These are phyloP conservation scores for Logfia minima DNA, from an alignment of 129 eudicot genomes.

Conservation along the genomic window DNA sequence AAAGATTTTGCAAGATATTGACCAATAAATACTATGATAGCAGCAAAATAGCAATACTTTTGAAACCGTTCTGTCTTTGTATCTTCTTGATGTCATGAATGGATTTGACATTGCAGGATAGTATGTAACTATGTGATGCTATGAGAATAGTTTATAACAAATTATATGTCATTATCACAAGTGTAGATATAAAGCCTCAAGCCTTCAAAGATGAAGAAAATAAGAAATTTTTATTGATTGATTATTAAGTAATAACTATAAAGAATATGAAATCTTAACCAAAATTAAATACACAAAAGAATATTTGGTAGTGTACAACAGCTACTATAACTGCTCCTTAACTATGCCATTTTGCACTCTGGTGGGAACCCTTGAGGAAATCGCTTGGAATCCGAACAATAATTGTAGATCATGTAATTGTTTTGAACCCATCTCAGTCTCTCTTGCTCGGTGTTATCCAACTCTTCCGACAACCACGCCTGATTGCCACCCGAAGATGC, in stretches of 20 bases:
- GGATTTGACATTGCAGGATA: no score
- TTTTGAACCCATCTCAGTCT: conserved; percentile 58
- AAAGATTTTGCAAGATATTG: no score
- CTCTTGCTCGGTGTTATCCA: conserved; percentile 43
- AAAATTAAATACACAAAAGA: conserved; percentile 20
- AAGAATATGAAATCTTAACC: conserved; percentile 15
- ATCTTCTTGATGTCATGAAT: no score
- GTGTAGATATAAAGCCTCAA: not conserved
- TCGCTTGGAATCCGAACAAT: conserved; percentile 51
- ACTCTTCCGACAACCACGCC: conserved; percentile 47
- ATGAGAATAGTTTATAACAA: not conserved
- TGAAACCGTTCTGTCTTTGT: no score
- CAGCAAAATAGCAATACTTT: no score
- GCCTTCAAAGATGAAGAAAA: not conserved
- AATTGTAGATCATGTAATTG: conserved; percentile 63
- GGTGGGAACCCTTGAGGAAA: conserved; percentile 56
- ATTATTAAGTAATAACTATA: conserved; percentile 15
- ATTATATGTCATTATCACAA: no score
- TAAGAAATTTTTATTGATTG: not conserved
- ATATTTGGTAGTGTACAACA: not conserved
- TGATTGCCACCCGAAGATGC: not conserved
- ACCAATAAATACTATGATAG: no score
- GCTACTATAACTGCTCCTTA: not conserved
- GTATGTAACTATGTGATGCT: not conserved
- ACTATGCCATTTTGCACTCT: conserved; percentile 35